phyloP scores from a whole-genome alignment of 768 basidiomycete species.

The Collybia sordida region DNA sequence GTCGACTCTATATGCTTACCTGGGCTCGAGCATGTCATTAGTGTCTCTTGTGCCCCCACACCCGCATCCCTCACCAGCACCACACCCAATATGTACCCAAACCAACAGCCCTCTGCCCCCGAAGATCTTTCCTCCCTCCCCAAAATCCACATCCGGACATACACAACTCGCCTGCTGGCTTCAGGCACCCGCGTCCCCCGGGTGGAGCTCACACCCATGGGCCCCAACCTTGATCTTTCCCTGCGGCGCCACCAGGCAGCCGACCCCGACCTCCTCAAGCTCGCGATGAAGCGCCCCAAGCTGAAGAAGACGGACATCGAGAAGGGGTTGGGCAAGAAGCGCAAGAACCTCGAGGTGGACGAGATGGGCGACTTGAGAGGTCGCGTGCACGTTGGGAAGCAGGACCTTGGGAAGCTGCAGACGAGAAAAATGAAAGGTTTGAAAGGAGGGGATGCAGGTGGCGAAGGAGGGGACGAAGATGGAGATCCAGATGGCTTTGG shows the following conservation, averaged over 20 bases:
- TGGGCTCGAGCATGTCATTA: constrained; percentile 87
- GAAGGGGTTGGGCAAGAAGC: constrained; percentile 86
- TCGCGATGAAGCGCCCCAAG: constrained; percentile 82
- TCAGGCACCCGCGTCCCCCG: constrained; percentile 82
- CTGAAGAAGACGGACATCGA: constrained; percentile 86
- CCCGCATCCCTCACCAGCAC: constrained; percentile 52
- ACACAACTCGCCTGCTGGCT: constrained; percentile 68
- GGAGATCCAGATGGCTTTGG: constrained; percentile 11
- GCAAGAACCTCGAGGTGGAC: constrained; percentile 94
- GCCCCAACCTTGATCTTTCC: constrained; percentile 83
- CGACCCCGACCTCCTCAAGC: constrained; percentile 77
- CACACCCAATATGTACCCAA: constrained; percentile 21
- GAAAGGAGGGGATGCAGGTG: constrained; percentile 38
- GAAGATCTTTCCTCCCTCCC: constrained; percentile 58
- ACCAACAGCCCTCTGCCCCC: constrained; percentile 22
- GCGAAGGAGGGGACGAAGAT: constrained; percentile 21
- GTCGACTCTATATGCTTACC: constrained; percentile 82
- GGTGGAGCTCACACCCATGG: constrained; percentile 84
- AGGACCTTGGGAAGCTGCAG: constrained; percentile 86
- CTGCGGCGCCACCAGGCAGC: constrained; percentile 75
- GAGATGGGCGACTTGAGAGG: constrained; percentile 98
- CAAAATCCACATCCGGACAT: constrained; percentile 85
- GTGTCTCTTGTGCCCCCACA: constrained; percentile 71
- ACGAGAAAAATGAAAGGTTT: constrained; percentile 97
- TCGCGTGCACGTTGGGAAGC: constrained; percentile 83